phyloP scores from a whole-genome alignment of 176 grass and related monocot species.

The Miscanthus lutarioriparius region DNA sequence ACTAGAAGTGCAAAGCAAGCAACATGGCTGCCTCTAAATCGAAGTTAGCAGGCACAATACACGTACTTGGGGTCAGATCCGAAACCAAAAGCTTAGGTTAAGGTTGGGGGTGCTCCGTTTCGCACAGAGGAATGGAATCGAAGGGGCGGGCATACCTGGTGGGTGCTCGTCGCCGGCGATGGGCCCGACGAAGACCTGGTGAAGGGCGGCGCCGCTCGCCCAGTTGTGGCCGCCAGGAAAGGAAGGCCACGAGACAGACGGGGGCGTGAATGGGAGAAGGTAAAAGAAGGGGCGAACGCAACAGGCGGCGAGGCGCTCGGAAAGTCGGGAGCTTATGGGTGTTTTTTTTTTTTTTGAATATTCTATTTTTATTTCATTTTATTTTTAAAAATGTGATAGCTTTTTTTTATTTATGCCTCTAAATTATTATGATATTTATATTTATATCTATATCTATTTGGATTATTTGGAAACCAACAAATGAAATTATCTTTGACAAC shows the following conservation, averaged over 20 bases:
- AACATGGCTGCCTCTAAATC: neutral
- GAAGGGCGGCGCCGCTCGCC: slow-evolving; percentile 10
- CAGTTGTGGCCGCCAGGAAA: slow-evolving; percentile 19
- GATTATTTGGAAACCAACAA: too few relatives aligned
- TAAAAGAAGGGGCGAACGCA: slow-evolving; percentile 10
- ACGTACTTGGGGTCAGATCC: neutral
- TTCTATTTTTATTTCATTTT: too few relatives aligned
- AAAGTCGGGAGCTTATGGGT: neutral
- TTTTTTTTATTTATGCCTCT: too few relatives aligned
- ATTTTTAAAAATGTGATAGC: too few relatives aligned
- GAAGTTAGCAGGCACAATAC: neutral
- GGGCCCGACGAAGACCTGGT: slow-evolving; percentile 12
- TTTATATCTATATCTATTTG: too few relatives aligned
- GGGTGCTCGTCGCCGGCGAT: slow-evolving; percentile 17
- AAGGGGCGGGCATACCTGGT: neutral
- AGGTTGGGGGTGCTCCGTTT: neutral
- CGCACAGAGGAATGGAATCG: neutral
- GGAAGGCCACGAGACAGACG: neutral
- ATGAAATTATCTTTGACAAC: too few relatives aligned
- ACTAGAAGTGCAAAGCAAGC: neutral
- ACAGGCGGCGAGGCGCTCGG: slow-evolving; percentile 16
- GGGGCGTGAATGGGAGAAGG: neutral
- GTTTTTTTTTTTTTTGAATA: neutral
- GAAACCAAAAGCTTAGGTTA: neutral
- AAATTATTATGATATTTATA: too few relatives aligned